Evolutionary conservation across 2,329 filamentous ascomycete species (phyloP).

Genomic region (Aspergillus amoenus): DNA sequence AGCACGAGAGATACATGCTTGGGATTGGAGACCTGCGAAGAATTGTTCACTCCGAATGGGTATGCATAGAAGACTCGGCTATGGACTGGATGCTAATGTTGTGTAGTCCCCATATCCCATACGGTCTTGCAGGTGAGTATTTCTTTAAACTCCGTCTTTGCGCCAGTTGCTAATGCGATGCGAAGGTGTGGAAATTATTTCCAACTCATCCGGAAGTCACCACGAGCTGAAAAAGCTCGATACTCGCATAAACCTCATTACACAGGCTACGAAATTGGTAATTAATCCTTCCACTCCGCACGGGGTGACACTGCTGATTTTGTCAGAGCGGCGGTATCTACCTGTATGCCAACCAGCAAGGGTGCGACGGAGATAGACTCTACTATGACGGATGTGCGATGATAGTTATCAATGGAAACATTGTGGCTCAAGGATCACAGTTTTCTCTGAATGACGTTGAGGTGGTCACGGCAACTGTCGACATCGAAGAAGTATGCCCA

Average conservation of each 20-base stretch:
- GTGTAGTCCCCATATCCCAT: slow-evolving; percentile 54
- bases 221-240: slow-evolving; percentile 67
- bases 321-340: slow-evolving; percentile 47
- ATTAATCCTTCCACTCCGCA: neutral
- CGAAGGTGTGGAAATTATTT: slow-evolving; percentile 69
- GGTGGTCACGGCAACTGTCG: slow-evolving; percentile 64
- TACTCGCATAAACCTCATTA: slow-evolving; percentile 63
- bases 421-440: slow-evolving; percentile 65
- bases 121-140: slow-evolving; percentile 51
- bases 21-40: slow-evolving; percentile 67
- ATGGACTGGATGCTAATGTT: slow-evolving; percentile 14
- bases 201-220: slow-evolving; percentile 69
- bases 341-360: slow-evolving; percentile 63
- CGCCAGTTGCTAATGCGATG: slow-evolving; percentile 1
- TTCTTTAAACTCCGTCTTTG: slow-evolving; percentile 54
- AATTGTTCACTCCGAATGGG: slow-evolving; percentile 60
- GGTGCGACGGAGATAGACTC: slow-evolving; percentile 60
- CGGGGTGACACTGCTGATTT: slow-evolving; percentile 3
- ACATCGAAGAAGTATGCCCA: slow-evolving; percentile 68
- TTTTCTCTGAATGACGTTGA: slow-evolving; percentile 67
- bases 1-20: slow-evolving; percentile 62
- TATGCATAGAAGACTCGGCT: slow-evolving; percentile 9
- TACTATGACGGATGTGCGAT: slow-evolving; percentile 65
- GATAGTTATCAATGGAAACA: slow-evolving; percentile 62
- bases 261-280: slow-evolving; percentile 56